These are phyloP conservation scores for Arabidopsis lyrata DNA, from an alignment of 441 rosid genomes.

Conservation along the genomic window DNA sequence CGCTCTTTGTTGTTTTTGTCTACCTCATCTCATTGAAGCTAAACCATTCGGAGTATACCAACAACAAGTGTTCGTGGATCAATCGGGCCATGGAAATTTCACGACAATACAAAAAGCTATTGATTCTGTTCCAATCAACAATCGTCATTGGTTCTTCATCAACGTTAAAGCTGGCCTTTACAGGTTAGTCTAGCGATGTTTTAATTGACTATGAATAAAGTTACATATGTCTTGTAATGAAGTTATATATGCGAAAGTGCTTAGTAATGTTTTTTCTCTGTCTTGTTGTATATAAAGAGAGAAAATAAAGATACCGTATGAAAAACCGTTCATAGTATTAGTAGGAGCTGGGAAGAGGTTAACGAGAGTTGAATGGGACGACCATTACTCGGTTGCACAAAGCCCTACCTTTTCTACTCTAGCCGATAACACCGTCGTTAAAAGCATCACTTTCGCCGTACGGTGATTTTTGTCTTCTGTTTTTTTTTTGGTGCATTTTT, in stretches of 20 bases:
- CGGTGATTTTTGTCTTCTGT: not conserved
- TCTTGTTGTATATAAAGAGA: slow-evolving; percentile 52
- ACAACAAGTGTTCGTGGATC: slow-evolving; percentile 51
- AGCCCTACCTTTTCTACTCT: slow-evolving; percentile 69
- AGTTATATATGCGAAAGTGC: not conserved
- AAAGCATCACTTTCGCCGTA: slow-evolving; percentile 69
- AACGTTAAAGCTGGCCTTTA: slow-evolving; percentile 59
- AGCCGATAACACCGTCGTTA: slow-evolving; percentile 67
- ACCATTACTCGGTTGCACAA: slow-evolving; percentile 49
- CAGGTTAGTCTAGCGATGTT: slow-evolving; percentile 49
- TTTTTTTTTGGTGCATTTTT: not conserved
- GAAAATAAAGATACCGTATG: slow-evolving; percentile 71
- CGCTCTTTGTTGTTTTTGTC: slow-evolving; percentile 31
- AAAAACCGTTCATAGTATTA: slow-evolving; percentile 67
- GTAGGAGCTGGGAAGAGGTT: slow-evolving; percentile 61
- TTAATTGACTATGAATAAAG: not conserved
- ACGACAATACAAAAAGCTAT: slow-evolving; percentile 75
- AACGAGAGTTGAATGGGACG: slow-evolving; percentile 73
- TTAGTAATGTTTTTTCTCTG: not conserved
- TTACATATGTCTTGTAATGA: not conserved
- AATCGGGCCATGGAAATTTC: slow-evolving; percentile 63
- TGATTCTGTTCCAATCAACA: slow-evolving; percentile 58
- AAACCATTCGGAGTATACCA: slow-evolving; percentile 12
- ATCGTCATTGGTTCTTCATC: slow-evolving; percentile 66
- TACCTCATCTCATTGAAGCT: slow-evolving; percentile 22